Conservation (phyloP, 139 green algal species). For the Parachlorella kessleri region DNA sequence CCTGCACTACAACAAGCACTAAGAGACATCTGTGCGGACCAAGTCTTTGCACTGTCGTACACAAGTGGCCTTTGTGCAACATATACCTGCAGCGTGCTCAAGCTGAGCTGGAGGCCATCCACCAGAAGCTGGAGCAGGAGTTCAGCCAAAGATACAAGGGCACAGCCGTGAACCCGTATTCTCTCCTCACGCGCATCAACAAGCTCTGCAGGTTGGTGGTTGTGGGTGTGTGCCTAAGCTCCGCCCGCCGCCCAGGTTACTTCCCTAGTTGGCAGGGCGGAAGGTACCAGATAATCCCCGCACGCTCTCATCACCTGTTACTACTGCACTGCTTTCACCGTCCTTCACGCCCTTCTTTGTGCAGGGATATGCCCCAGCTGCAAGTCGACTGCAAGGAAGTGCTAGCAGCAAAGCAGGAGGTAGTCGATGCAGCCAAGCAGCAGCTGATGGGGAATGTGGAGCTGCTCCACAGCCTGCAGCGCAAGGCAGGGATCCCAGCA, state of each 20-base stretch:
- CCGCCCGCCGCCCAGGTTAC: no score
- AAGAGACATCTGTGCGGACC: no score
- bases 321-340: not conserved
- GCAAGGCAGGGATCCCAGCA: slow-evolving; percentile 16
- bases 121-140: slow-evolving; percentile 23
- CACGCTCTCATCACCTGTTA: no score
- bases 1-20: no score
- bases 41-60: no score
- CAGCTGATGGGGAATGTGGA: slow-evolving; percentile 16
- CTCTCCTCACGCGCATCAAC: slow-evolving; percentile 25
- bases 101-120: slow-evolving; percentile 13
- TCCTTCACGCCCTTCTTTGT: not conserved
- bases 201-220: slow-evolving; percentile 17
- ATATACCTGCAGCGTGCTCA: slow-evolving; percentile 22
- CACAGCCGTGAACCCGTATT: slow-evolving; percentile 17
- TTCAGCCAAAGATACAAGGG: slow-evolving; percentile 12
- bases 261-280: not conserved
- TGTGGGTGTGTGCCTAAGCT: no score
- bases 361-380: slow-evolving; percentile 20
- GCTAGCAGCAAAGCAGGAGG: slow-evolving; percentile 31
- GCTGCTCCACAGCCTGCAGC: slow-evolving; percentile 20
- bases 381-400: slow-evolving; percentile 23
- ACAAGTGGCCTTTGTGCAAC: no score
- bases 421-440: slow-evolving; percentile 32
- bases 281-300: no score